Percentiles rank a stretch among this genome's conserved stretches.
phyloP scores from a whole-genome alignment of 2,329 filamentous ascomycete species.

The Xylaria arbuscula region DNA sequence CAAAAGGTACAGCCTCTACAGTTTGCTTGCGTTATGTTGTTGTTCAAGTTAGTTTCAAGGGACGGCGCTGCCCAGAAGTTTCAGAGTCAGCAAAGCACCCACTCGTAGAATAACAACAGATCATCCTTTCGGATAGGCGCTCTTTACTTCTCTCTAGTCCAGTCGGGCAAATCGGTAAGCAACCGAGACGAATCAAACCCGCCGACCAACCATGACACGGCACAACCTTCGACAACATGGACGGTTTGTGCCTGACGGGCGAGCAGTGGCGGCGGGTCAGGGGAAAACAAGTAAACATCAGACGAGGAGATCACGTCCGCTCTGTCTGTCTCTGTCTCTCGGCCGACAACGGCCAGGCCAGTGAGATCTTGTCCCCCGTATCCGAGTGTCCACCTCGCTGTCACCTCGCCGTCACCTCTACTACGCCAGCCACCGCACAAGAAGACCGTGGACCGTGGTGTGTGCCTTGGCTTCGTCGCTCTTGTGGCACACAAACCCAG shows the following conservation, averaged over 20 bases:
- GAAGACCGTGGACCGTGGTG: not conserved
- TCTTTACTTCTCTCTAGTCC: slow-evolving; percentile 2
- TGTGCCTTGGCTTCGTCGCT: slow-evolving; percentile 20
- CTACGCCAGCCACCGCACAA: slow-evolving; percentile 2
- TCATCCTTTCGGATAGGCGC: not conserved
- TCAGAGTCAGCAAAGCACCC: slow-evolving; percentile 14
- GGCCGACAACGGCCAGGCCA: slow-evolving; percentile 7
- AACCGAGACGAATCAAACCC: slow-evolving; percentile 2
- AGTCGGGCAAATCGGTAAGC: slow-evolving; percentile 8
- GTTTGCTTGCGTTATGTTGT: not conserved
- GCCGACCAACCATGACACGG: slow-evolving; percentile 18
- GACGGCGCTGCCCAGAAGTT: slow-evolving; percentile 6
- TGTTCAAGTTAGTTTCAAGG: slow-evolving; percentile 6
- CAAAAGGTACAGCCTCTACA: not conserved
- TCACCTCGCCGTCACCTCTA: slow-evolving; percentile 11
- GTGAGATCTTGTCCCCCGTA: not conserved
- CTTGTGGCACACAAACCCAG: slow-evolving; percentile 3
- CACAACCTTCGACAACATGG: slow-evolving; percentile 7
- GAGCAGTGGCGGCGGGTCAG: not conserved
- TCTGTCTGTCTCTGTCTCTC: not conserved
- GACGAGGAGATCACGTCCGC: slow-evolving; percentile 7
- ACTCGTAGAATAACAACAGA: slow-evolving; percentile 9
- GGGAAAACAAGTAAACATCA: not conserved
- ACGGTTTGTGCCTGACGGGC: slow-evolving; percentile 32
- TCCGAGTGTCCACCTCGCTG: slow-evolving; percentile 13